These are phyloP conservation scores for Fusarium sp. DNA, from an alignment of 2,329 filamentous ascomycete genomes.

Conservation along the genomic window DNA sequence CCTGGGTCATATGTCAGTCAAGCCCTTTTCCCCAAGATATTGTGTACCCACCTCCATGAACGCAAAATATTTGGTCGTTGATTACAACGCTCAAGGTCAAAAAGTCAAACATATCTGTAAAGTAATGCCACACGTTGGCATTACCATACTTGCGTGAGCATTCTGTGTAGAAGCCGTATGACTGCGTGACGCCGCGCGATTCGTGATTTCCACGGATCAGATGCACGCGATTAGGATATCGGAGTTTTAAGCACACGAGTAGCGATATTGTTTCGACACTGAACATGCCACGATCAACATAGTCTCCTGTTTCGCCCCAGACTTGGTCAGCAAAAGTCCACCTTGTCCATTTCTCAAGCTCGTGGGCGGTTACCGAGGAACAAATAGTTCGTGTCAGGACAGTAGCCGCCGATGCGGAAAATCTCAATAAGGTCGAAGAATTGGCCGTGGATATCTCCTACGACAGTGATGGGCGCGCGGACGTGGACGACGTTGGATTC, in stretches of 20 bases:
- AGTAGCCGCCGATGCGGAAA: conserved; percentile 97
- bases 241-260: conserved; percentile 94
- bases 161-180: conserved; percentile 99
- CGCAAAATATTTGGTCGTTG: conserved; percentile 98
- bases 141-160: conserved; percentile 98
- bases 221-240: conserved; percentile 95
- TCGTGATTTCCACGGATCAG: conserved; percentile 98
- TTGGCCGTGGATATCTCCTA: conserved; percentile 98
- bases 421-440: conserved; percentile 99
- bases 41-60: conserved; percentile 79
- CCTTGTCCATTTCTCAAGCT: conserved; percentile 1
- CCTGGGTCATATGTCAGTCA: conserved; percentile 59
- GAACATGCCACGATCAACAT: conserved; percentile 98
- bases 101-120: conserved; percentile 99
- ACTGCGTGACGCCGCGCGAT: conserved; percentile 96
- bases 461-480: conserved; percentile 92
- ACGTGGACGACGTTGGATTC: conserved; percentile 99
- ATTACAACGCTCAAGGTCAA: conserved; percentile 97
- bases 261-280: conserved; percentile 99
- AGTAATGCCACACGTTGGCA: conserved; percentile 99
- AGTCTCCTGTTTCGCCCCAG: conserved; percentile 76
- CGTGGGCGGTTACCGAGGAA: conserved; percentile 78
- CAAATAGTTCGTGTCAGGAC: conserved; percentile 97
- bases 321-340: conserved; percentile 24
- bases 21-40: not conserved